Conservation (phyloP, 371 early-diverging fungal genomes). For the Haplosporangium sp. region DNA sequence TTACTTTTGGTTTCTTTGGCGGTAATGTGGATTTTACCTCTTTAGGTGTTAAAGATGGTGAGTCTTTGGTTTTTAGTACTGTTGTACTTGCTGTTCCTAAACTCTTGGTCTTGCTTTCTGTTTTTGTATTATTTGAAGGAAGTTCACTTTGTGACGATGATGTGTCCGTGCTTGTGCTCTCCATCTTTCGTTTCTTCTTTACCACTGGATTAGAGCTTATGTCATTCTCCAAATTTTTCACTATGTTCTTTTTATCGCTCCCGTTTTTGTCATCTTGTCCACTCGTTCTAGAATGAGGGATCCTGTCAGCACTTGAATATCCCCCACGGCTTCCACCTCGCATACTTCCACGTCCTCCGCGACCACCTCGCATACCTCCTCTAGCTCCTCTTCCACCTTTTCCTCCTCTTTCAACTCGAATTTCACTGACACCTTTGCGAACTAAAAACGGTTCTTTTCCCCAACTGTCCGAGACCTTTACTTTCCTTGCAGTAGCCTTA, state of each 20-base stretch:
- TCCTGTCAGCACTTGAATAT: background rate
- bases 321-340: conserved; percentile 18
- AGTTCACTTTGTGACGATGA: background rate
- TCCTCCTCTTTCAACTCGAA: background rate
- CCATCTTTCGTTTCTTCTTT: background rate
- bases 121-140: background rate
- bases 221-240: background rate
- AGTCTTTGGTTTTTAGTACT: background rate
- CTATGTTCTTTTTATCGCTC: background rate
- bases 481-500: conserved; percentile 27
- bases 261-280: background rate
- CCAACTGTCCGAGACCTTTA: conserved; percentile 47
- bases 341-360: conserved; percentile 22
- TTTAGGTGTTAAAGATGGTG: background rate
- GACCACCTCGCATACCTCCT: conserved; percentile 18
- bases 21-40: conserved; percentile 8
- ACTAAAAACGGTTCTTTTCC: conserved; percentile 21
- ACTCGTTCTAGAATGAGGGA: background rate
- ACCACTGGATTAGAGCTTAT: background rate
- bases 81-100: background rate
- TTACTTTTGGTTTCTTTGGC: conserved; percentile 28
- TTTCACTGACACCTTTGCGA: conserved; percentile 29
- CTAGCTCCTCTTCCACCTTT: conserved; percentile 6
- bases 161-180: background rate
- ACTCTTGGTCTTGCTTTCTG: background rate